Conservation (phyloP, 116 monocot species). For the Cymodocea nodosa region DNA sequence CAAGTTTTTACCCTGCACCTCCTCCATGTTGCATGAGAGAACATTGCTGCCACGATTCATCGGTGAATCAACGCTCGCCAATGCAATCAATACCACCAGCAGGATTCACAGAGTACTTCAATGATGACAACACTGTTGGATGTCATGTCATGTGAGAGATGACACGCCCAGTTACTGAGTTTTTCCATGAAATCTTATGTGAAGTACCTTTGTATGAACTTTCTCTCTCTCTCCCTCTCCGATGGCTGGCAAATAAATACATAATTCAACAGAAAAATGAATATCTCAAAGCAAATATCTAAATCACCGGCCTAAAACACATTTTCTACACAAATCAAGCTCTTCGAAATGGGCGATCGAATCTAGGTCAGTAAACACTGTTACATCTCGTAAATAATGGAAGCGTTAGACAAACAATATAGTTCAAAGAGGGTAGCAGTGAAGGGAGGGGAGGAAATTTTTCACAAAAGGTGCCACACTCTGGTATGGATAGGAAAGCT, state of each 20-base stretch:
- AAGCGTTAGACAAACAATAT: not conserved
- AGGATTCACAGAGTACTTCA: constrained; percentile 40
- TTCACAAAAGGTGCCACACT: not conserved
- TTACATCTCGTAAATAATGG: not conserved
- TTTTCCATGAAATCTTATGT: constrained; percentile 1
- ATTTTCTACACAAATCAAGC: not conserved
- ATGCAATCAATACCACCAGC: constrained; percentile 11
- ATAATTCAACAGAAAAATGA: constrained; percentile 1
- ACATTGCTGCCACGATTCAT: constrained; percentile 9
- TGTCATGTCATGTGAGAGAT: constrained; percentile 39
- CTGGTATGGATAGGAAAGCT: too few relatives aligned
- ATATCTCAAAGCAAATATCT: not conserved
- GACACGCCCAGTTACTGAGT: not conserved
- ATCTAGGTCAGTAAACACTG: not conserved
- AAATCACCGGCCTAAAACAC: not conserved
- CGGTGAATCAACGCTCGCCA: constrained; percentile 5
- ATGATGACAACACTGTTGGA: constrained; percentile 47
- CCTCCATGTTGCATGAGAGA: constrained; percentile 7
- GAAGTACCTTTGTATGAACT: not conserved
- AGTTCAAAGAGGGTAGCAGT: not conserved
- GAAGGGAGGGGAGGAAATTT: not conserved
- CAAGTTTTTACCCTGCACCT: constrained; percentile 10
- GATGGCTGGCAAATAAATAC: not conserved
- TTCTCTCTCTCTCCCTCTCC: not conserved
- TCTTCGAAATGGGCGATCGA: not conserved